Base-by-base conservation (phyloP, 2,329 filamentous ascomycete species). In the Fusarium poae region DNA sequence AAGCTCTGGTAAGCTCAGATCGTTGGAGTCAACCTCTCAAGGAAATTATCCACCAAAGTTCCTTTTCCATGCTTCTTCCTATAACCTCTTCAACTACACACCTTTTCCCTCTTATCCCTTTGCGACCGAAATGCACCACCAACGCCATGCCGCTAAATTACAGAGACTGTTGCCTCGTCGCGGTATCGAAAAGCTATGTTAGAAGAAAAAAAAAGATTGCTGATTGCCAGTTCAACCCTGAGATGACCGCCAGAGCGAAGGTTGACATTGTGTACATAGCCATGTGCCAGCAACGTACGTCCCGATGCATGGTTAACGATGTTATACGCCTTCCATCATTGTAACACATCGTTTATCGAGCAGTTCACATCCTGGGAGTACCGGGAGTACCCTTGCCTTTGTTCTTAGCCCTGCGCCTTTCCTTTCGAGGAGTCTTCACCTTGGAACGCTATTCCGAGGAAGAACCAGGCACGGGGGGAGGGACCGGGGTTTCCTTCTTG, bases 121-220 rank as follows among this genome's bases (percentile, higher is more conserved):
- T 50, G 48, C 55, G 39, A 68, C 53, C 53, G 45, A 68, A 74
- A 72, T 67, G 60, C 67, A 72, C 71, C 72, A 65, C 68, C 68
- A 75, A 75, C 73, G 73, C 73, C 73, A 59, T 73, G 71, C 68
- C 68, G 70, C 71, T 64, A 64, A 71, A 70, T 63, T 58, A 68
- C 45, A 72, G 65, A 73, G 72, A 72, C 70, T 40, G 43, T 44
- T 46, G 68, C 60, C 72, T 73, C 68, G 30, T 59, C 61, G 70
- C 72, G 71, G 72, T 64, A 67, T 69, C 61, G 32, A 73, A 73
- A 75, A 56, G 63, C 59, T 60, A 57, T 59, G 57, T 45, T 54
- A 57, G 52, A 65, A 67, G 60, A 46, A 63, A 56, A 70, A 68
- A 44, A 70, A 66, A 50, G 42, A 54, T 35, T 15, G 53, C 43